These are phyloP conservation scores for Paracoccidioides lutzii DNA, from an alignment of 2,329 filamentous ascomycete genomes.

Conservation along the genomic window DNA sequence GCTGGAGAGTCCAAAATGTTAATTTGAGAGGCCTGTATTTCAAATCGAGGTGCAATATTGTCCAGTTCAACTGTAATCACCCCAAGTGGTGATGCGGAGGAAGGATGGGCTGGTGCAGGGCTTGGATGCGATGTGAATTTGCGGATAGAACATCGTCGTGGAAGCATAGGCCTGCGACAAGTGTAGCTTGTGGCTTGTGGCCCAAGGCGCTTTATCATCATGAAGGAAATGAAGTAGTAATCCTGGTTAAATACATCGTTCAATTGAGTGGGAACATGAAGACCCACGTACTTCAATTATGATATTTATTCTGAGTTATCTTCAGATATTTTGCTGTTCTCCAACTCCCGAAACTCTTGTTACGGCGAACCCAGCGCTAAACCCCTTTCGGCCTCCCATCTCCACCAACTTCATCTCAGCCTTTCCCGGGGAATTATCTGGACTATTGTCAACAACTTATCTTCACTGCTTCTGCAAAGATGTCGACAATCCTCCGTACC, in stretches of 20 bases:
- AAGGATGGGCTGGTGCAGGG: slow-evolving; percentile 13
- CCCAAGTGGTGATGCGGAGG: slow-evolving; percentile 38
- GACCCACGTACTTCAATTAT: no score
- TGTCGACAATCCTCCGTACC: slow-evolving; percentile 86
- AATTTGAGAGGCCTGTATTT: slow-evolving; percentile 68
- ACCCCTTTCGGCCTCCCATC: slow-evolving; percentile 4
- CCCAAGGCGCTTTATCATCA: slow-evolving; percentile 30
- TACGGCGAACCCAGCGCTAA: slow-evolving; percentile 7
- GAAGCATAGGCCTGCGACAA: slow-evolving; percentile 20
- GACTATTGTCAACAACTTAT: neutral
- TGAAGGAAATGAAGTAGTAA: neutral
- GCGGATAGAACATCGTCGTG: slow-evolving; percentile 21
- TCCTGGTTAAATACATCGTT: neutral
- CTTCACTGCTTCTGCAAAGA: slow-evolving; percentile 35
- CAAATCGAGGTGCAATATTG: slow-evolving; percentile 78
- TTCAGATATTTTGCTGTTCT: neutral
- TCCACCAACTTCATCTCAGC: neutral
- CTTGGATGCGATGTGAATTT: slow-evolving; percentile 26
- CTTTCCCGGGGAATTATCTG: neutral
- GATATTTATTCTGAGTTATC: neutral
- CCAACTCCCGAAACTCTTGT: neutral
- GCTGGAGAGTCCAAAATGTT: slow-evolving; percentile 63
- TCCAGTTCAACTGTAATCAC: slow-evolving; percentile 64
- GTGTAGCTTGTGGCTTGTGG: slow-evolving; percentile 26
- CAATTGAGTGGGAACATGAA: neutral